Evolutionary conservation across 768 basidiomycete species (phyloP), one percentile per base, ranked within the genome.

Genomic region (Tricholomella constricta): DNA sequence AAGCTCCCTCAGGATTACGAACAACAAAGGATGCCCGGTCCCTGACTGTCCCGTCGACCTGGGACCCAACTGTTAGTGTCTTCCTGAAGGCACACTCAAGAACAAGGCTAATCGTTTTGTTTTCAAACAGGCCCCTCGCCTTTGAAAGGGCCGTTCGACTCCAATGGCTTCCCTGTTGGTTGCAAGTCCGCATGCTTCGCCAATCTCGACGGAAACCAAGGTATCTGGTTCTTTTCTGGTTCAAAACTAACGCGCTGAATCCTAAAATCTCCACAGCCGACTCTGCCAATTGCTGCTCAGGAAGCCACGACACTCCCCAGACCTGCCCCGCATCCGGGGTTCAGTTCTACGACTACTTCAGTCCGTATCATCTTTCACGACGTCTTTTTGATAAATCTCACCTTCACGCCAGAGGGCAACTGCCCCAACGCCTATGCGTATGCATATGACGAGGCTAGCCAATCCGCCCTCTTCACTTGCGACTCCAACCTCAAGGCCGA

Each of bases 241-340:
- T 45, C 6, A 8, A 51, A 36, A 19, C 29, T n/a, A 36, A 44
- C 25, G 8, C 26, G 19, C 17, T 32, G 7, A 15, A 38, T 46
- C 45, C 19, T 19, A 19, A 37, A 22, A 37, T 20, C 35, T 45
- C 26, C 23, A 40, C 44, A 82, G 82, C 57, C 29, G 78, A 88
- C 69, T 84, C 83, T 20, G 66, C 75, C 4, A 84, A 86, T 61
- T 88, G 86, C 66, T 89, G 86, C 71, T 78, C 78, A 14, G 87
- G 87, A 9, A 65, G 63, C 36, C 71, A 78, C 67, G 68, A 66
- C 64, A 83, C 80, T 4, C 66, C 82, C 1, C 66, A 61, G 9
- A 85, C 83, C 0, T 88, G 86, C 64, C 85, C 83, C 12, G 56
- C 72, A 11, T 79, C 79, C 3, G 71, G 71, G 66, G 75, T 77